These are phyloP conservation scores for Leishmania amazonensis DNA, from an alignment of 208 protist genomes.

Conservation along the genomic window DNA sequence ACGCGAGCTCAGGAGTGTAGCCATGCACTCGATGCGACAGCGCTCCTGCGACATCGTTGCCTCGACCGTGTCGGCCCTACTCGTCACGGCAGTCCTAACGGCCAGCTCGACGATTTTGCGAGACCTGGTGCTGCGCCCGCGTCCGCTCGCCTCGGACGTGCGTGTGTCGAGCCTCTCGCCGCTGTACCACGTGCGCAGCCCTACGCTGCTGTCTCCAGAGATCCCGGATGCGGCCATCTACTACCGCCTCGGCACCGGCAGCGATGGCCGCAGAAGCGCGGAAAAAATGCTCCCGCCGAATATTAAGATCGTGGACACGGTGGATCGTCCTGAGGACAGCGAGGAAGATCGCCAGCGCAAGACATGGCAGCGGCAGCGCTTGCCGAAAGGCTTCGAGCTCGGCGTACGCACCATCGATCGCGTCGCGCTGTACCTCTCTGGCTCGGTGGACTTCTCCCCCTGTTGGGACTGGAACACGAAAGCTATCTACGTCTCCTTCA, in stretches of 20 bases:
- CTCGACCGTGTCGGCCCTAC: constrained; percentile 29
- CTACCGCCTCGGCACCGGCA: not conserved
- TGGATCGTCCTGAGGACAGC: constrained; percentile 12
- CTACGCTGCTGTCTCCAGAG: constrained; percentile 17
- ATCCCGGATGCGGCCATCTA: constrained; percentile 11
- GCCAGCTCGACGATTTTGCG: constrained; percentile 44
- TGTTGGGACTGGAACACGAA: constrained; percentile 88
- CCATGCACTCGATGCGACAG: constrained; percentile 52
- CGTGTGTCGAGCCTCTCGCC: constrained; percentile 32
- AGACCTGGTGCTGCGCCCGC: constrained; percentile 17
- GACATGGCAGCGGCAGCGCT: constrained; percentile 21
- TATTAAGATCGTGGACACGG: constrained; percentile 15
- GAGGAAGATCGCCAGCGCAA: constrained; percentile 21
- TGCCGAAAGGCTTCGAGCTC: constrained; percentile 8
- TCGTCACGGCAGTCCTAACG: constrained; percentile 38
- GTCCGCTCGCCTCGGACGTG: constrained; percentile 31
- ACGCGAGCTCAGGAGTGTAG: not conserved
- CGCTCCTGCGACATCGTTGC: constrained; percentile 50
- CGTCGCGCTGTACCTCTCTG: constrained; percentile 37
- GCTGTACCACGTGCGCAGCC: constrained; percentile 27
- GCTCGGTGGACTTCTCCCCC: constrained; percentile 46
- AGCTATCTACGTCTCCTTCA: constrained; percentile 58
- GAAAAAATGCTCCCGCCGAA: constrained; percentile 11
- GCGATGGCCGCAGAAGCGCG: not conserved
- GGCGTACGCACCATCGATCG: constrained; percentile 36